These are phyloP conservation scores for Hygrophoropsis aurantiaca DNA, from an alignment of 768 basidiomycete genomes.

Conservation along the genomic window DNA sequence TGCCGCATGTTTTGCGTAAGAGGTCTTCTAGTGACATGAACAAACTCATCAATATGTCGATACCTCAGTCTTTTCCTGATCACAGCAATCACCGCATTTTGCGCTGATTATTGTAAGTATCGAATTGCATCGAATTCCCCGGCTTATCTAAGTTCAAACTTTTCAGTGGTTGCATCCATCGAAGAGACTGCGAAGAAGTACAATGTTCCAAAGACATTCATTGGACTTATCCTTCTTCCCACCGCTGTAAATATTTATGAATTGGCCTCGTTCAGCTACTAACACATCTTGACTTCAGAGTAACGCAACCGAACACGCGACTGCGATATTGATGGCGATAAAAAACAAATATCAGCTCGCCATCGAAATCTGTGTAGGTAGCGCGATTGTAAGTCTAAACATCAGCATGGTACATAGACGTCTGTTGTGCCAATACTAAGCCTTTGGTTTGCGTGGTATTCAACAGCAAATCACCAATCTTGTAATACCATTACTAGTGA, in stretches of 20 bases:
- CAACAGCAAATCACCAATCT: conserved; percentile 81
- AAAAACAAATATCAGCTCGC: conserved; percentile 74
- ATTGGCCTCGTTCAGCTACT: background rate
- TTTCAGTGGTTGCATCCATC: conserved; percentile 82
- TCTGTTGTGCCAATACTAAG: no score
- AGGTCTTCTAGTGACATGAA: background rate
- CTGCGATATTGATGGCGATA: conserved; percentile 86
- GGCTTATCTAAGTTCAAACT: background rate
- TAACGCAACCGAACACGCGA: conserved; percentile 85
- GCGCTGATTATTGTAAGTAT: conserved; percentile 79
- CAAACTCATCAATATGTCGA: background rate
- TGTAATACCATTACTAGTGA: conserved; percentile 84
- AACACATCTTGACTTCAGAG: conserved; percentile 38
- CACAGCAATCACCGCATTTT: conserved; percentile 83
- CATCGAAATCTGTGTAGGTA: conserved; percentile 78
- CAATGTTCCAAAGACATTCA: conserved; percentile 80
- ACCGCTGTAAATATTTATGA: conserved; percentile 61
- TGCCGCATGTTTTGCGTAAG: conserved; percentile 58
- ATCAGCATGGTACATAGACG: background rate
- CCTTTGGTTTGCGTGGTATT: background rate
- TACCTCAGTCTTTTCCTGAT: conserved; percentile 59
- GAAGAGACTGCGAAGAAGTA: conserved; percentile 87
- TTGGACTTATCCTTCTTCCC: conserved; percentile 83
- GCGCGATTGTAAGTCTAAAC: conserved; percentile 64
- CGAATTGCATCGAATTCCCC: background rate